Evolutionary conservation across 768 basidiomycete species (phyloP).

Genomic region (Lyophyllum semitale): DNA sequence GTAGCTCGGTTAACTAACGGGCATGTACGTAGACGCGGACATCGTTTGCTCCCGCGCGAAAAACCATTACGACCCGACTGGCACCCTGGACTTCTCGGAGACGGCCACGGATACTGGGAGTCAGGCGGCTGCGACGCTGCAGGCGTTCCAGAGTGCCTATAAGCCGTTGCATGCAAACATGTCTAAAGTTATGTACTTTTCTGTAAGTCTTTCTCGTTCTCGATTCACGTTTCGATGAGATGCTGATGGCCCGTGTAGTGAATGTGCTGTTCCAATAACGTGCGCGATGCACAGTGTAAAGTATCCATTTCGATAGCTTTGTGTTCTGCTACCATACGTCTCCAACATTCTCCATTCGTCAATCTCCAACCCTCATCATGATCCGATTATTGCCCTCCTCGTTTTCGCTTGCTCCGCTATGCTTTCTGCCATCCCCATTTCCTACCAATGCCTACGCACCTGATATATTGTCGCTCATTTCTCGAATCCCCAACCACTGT

Average conservation of each 20-base stretch:
- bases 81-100: constrained; percentile 42
- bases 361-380: no score
- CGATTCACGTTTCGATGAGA: background rate
- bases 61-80: constrained; percentile 62
- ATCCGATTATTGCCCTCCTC: no score
- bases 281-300: background rate
- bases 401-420: no score
- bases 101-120: constrained; percentile 37
- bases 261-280: background rate
- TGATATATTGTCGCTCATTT: no score
- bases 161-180: constrained; percentile 40
- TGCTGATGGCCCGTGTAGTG: background rate
- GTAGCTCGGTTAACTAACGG: background rate
- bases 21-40: constrained; percentile 59
- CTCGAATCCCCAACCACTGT: no score
- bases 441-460: no score
- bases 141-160: constrained; percentile 52
- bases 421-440: no score
- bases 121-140: constrained; percentile 37
- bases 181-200: constrained; percentile 41
- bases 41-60: constrained; percentile 70
- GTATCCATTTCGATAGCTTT: no score
- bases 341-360: no score
- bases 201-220: constrained; percentile 26
- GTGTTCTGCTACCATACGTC: no score